Base-by-base conservation (phyloP, 805 yeast genomes). In the Kregervanrija delftensis region DNA sequence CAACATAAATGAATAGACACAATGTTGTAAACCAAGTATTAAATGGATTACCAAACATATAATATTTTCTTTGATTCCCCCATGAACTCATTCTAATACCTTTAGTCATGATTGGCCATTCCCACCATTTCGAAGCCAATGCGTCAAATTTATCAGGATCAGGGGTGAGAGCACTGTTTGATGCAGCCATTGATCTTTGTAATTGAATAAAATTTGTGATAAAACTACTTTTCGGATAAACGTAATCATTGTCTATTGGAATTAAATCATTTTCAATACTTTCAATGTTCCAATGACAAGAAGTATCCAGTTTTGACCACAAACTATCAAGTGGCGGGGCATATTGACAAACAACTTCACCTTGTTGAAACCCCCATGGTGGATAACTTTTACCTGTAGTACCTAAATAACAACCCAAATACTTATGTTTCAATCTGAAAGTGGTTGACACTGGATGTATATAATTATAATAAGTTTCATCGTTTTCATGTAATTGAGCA, bases 311-410 rank as follows among this genome's bases (percentile, higher is more conserved):
- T 12, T 44, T 47, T 10, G 55, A 50, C 5, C 43, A 17, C 1
- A 52, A 13, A 12, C 44, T 37, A 43, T 69, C 68, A 10, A 63
- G 50, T 28, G 76, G 64, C 57, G 80, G 68, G 0, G 76, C 63
- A 6, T 68, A 58, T 51, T 77, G 77, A 63, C 95, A 86, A 8
- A 81, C 76, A 36, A 86, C 86, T 63, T 86, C 95, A 50, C 96
- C 96, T 71, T 93, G 99, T 61, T 88, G 79, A 76, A 91, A 93
- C 15, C 99, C 99, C 99, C 99, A 93, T 13, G 79, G 81, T 14
- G 99, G 99, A 59, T 90, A 81, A 17, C 77, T 62, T 52, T 71
- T 67, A 38, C 96, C 97, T 10, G 93, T 74, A 11, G 91, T 86
- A 52, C 90, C 86, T 59, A 93, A 69, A 63, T 89, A 90, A 63